A percentile compares a stretch with the other conserved stretches of the same genome.
These are phyloP conservation scores for Phytophthora citricola DNA, from an alignment of 352 stramenopile genomes.

Conservation along the genomic window DNA sequence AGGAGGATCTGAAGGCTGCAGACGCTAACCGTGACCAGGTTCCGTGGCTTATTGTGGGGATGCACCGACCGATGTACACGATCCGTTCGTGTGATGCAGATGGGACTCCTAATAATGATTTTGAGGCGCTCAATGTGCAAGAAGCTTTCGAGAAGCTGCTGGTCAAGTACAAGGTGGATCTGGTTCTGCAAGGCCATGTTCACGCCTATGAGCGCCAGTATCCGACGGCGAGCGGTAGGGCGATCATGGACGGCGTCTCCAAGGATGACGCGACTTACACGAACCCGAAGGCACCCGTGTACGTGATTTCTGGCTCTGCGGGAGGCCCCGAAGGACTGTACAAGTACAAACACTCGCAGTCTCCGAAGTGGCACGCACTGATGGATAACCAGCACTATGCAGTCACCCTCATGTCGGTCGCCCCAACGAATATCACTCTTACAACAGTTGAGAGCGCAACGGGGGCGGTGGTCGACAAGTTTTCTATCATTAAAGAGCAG, in stretches of 20 bases:
- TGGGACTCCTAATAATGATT: conserved; percentile 16
- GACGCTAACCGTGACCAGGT: conserved; percentile 45
- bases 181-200: conserved; percentile 57
- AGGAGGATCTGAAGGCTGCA: conserved; percentile 53
- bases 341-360: conserved; percentile 17
- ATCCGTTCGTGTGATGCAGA: conserved; percentile 31
- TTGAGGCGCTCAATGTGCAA: conserved; percentile 39
- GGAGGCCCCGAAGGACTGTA: conserved; percentile 42
- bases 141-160: conserved; percentile 60
- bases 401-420: conserved; percentile 36
- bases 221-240: conserved; percentile 37
- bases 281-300: conserved; percentile 58
- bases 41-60: conserved; percentile 62
- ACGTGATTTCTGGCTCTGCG: conserved; percentile 49
- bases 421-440: conserved; percentile 33
- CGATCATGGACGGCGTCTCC: conserved; percentile 51
- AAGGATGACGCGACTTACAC: conserved; percentile 40
- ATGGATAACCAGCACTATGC: conserved; percentile 40
- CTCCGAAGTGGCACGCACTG: conserved; percentile 35
- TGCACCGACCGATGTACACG: conserved; percentile 64
- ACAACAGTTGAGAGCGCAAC: conserved; percentile 32
- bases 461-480: conserved; percentile 38
- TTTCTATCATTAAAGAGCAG: conserved; percentile 47
- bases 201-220: conserved; percentile 61
- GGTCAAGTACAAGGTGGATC: conserved; percentile 66